Evolutionary conservation across 768 basidiomycete genomes (phyloP).

Genomic region (Stropharia rugosoannulata): DNA sequence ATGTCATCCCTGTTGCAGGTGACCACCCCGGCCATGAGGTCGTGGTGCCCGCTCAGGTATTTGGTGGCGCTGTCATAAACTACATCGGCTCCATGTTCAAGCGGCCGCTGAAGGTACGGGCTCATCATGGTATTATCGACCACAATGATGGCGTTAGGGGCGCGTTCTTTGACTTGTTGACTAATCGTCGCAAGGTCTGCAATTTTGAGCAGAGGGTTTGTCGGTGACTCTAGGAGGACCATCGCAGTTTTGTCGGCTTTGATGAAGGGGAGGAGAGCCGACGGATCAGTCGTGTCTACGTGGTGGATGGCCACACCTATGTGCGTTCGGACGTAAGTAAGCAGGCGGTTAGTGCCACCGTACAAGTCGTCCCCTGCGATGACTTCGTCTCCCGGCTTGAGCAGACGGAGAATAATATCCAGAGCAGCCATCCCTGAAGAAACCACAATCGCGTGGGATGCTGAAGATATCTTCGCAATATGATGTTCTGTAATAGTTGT

Average conservation of each 20-base stretch:
- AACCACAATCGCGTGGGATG: slow-evolving; percentile 85
- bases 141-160: slow-evolving; percentile 79
- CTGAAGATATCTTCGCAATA: slow-evolving; percentile 94
- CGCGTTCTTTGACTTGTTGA: slow-evolving; percentile 78
- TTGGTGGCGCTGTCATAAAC: slow-evolving; percentile 99
- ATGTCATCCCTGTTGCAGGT: slow-evolving; percentile 90
- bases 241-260: slow-evolving; percentile 79
- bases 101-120: slow-evolving; percentile 92
- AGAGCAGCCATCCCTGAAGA: slow-evolving; percentile 98
- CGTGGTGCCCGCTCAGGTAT: slow-evolving; percentile 97
- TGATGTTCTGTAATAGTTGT: slow-evolving; percentile 73
- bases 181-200: slow-evolving; percentile 86
- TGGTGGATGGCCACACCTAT: slow-evolving; percentile 90
- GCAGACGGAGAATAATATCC: slow-evolving; percentile 89
- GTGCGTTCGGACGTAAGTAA: slow-evolving; percentile 85
- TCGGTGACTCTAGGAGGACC: slow-evolving; percentile 97
- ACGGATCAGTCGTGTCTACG: slow-evolving; percentile 85
- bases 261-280: slow-evolving; percentile 60
- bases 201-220: slow-evolving; percentile 95
- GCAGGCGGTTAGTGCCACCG: slow-evolving; percentile 94
- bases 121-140: slow-evolving; percentile 99
- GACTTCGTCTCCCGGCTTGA: slow-evolving; percentile 94
- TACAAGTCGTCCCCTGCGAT: slow-evolving; percentile 98
- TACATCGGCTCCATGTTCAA: slow-evolving; percentile 95
- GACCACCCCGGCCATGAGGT: slow-evolving; percentile 97